Conservation (phyloP, 2,329 filamentous ascomycete genomes). For the Coleophoma eucalyptorum region DNA sequence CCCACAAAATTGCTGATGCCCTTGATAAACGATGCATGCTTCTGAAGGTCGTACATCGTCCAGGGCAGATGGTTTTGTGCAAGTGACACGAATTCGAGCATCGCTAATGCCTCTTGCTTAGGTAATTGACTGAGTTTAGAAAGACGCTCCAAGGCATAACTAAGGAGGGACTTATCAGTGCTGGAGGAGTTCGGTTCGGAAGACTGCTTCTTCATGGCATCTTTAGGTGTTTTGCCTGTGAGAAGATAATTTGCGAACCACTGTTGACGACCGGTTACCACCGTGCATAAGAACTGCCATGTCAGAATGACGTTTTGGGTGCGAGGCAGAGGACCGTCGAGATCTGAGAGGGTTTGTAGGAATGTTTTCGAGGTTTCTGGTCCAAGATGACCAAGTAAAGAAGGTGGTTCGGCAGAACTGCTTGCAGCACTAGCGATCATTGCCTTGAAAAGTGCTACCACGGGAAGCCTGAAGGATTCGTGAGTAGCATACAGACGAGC, state of each 20-base stretch:
- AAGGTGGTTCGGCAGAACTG: constrained; percentile 74
- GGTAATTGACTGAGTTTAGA: constrained; percentile 61
- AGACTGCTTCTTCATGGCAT: constrained; percentile 56
- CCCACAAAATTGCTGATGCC: constrained; percentile 69
- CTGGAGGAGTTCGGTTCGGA: constrained; percentile 39
- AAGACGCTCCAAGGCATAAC: constrained; percentile 68
- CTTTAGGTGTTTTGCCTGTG: constrained; percentile 79
- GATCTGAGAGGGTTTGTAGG: constrained; percentile 68
- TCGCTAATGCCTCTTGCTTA: constrained; percentile 63
- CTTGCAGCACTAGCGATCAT: constrained; percentile 68
- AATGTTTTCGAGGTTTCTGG: constrained; percentile 81
- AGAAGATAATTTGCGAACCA: constrained; percentile 94
- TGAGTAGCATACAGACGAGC: constrained; percentile 72
- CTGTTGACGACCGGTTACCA: constrained; percentile 86
- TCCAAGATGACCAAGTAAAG: constrained; percentile 85
- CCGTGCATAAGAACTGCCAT: constrained; percentile 83
- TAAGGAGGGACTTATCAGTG: constrained; percentile 63
- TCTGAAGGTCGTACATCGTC: constrained; percentile 78
- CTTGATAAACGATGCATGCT: constrained; percentile 69
- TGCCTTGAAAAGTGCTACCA: constrained; percentile 67
- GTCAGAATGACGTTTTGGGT: constrained; percentile 61
- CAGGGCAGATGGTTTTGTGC: constrained; percentile 96
- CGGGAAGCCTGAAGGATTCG: constrained; percentile 60
- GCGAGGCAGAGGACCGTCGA: constrained; percentile 73
- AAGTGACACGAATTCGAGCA: constrained; percentile 82